Evolutionary conservation across 2,329 filamentous ascomycete genomes (phyloP), one percentile per base, ranked within the genome.

Genomic region (Colletotrichum navitas): DNA sequence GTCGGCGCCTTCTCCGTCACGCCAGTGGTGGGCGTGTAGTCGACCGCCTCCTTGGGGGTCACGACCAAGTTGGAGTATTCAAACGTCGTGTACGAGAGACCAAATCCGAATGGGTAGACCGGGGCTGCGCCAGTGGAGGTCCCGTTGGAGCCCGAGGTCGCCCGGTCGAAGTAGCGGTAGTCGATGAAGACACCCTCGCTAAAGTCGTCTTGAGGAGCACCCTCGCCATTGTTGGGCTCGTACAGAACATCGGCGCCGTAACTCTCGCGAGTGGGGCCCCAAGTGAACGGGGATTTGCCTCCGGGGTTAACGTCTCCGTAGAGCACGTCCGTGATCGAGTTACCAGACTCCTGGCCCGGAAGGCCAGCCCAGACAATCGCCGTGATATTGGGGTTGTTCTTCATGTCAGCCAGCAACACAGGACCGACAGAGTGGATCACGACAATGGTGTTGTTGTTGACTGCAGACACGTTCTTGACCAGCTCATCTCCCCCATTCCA

Each of bases 371-470:
- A 96, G 1, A 97, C 79, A 64, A 97, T 94, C 49, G 93, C 94
- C 0, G 93, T 94, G 60, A 97, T 86, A 80, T 97, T 97, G 45
- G 90, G 88, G 80, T 90, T 91, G 63, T 93, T 83, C 76, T 93
- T 91, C 87, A 91, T 95, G 12, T 93, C 89, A 16, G 90, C 89
- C 32, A 98, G 82, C 0, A 97, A 83, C 5, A 97, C 93, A 0
- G 95, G 90, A 0, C 94, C 94, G 4, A 91, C 89, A 1, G 93
- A 94, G 84, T 98, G 95, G 71, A 98, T 92, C 68, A 98, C 90
- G 21, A 98, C 93, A 71, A 98, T 92, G 16, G 94, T 97, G 86
- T 98, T 97, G 83, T 92, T 90, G 85, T 92, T 95, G 73, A 90
- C 79, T 10, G 90, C 86, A 0, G 94, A 91, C 14, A 97, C 93